Evolutionary conservation across 352 stramenopile species (phyloP).

Genomic region (Globisporangium parvum): DNA sequence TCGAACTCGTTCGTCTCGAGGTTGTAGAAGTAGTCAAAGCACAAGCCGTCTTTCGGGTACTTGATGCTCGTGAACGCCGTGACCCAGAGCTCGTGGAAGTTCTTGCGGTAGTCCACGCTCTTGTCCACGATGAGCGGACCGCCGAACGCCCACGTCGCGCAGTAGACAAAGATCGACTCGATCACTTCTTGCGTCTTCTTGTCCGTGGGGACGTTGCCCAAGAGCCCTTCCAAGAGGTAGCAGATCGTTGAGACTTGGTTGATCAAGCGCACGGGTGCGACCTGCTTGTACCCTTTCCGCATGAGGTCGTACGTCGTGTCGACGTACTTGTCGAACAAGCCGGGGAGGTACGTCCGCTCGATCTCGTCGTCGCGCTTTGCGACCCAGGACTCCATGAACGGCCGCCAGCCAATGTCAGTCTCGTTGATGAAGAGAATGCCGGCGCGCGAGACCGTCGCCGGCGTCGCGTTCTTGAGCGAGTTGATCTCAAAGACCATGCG

Average conservation of each 20-base stretch:
- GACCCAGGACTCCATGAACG: constrained; percentile 96
- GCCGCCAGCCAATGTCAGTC: constrained; percentile 91
- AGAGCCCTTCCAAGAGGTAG: constrained; percentile 93
- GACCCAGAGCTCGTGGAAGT: constrained; percentile 84
- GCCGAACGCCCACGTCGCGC: constrained; percentile 95
- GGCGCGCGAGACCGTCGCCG: constrained; percentile 78
- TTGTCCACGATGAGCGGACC: constrained; percentile 94
- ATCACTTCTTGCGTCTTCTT: constrained; percentile 93
- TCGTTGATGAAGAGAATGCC: constrained; percentile 90
- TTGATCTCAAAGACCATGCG: constrained; percentile 91
- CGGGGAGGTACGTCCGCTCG: constrained; percentile 90
- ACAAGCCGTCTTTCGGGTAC: constrained; percentile 93
- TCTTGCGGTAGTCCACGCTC: constrained; percentile 86
- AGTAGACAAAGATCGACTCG: constrained; percentile 96
- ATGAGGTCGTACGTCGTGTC: constrained; percentile 92
- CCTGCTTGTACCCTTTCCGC: constrained; percentile 94
- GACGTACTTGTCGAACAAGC: constrained; percentile 96
- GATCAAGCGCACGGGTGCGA: constrained; percentile 91
- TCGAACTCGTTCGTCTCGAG: constrained; percentile 89
- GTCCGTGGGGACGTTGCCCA: constrained; percentile 75
- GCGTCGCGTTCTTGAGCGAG: constrained; percentile 83
- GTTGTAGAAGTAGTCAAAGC: constrained; percentile 98
- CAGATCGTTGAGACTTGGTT: constrained; percentile 95
- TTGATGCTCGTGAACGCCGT: constrained; percentile 82
- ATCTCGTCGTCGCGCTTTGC: constrained; percentile 85